Evolutionary conservation across 1,284 basidiomycete genomes (phyloP), one percentile per base, ranked within the genome.

Genomic region (Leccinum cinnamomeum): DNA sequence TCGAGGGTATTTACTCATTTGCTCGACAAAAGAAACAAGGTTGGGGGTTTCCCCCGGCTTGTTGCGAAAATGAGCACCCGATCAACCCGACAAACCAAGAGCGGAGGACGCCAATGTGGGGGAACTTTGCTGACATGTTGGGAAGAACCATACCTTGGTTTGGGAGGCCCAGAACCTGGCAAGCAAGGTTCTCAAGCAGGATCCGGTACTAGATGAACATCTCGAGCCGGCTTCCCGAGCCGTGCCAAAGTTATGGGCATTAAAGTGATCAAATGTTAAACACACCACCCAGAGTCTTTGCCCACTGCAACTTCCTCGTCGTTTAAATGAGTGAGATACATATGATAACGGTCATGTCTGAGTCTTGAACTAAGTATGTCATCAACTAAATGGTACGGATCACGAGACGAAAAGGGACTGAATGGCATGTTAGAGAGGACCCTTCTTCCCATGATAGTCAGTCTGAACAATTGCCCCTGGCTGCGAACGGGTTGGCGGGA

Each of bases 181-280:
- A 59, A 60, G 55, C 53, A 63, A 20, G 55, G 58, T 66, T 69
- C 67, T 63, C 61, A 64, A 68, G 61, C 63, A 71, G 70, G 65
- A 69, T 71, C 67, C 62, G 63, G 59, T 46, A 28, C 25, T 28
- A 53, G 53, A 71, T 46, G 28, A 61, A 57, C 28, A 39, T 18
- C 59, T 61, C 33, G 25, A 28, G 25, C 25, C 25, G 11, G 56
- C 53, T 62, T 67, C 60, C 57, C 20, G 59, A 53, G 44, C 25
- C 23, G 57, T 56, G 53, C 63, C 59, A 39, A 39, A 39, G 14
- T 62, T 53, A 58, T 41, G 39, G 60, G 23, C 16, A 56, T 60
- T 60, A 39, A 54, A 64, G 58, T 57, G 50, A 70, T 63, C 58
- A 39, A 46, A 48, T 50, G 57, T 25, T 56, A 35, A 61, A 48